Evolutionary conservation across 1,139 yeast genomes (phyloP).

Genomic region (Lodderomyces orthopsilosis): DNA sequence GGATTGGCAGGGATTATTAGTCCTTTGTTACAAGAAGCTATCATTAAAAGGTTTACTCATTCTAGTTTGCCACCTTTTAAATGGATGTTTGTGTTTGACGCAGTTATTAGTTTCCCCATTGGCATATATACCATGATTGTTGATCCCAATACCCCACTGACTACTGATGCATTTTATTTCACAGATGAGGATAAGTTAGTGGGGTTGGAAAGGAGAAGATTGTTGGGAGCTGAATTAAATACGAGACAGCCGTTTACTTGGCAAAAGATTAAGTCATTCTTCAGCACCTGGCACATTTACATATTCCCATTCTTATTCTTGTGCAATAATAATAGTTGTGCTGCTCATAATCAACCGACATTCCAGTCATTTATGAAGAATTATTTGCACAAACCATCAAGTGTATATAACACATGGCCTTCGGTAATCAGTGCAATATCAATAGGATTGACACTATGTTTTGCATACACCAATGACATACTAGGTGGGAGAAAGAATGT

Average conservation of each 20-base stretch:
- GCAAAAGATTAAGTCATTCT: conserved; percentile 38
- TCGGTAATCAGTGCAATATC: conserved; percentile 44
- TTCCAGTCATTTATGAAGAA: conserved; percentile 54
- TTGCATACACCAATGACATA: conserved; percentile 44
- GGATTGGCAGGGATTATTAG: conserved; percentile 29
- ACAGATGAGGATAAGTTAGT: conserved; percentile 32
- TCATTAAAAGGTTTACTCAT: conserved; percentile 26
- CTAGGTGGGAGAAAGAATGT: conserved; percentile 42
- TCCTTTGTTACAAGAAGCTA: conserved; percentile 37
- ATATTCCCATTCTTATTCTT: conserved; percentile 50
- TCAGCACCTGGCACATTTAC: conserved; percentile 49
- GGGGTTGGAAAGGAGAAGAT: conserved; percentile 40
- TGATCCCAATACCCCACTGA: conserved; percentile 39
- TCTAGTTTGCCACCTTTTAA: conserved; percentile 32
- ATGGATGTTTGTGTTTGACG: conserved; percentile 41
- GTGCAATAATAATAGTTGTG: conserved; percentile 47
- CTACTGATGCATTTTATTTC: conserved; percentile 39
- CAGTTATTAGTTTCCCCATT: conserved; percentile 35
- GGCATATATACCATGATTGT: conserved; percentile 35
- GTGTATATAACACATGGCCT: conserved; percentile 48
- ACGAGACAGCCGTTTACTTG: conserved; percentile 43
- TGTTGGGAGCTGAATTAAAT: conserved; percentile 45
- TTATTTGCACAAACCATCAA: conserved; percentile 35
- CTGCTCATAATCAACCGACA: conserved; percentile 45
- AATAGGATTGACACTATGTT: conserved; percentile 36